phyloP scores from a whole-genome alignment of 805 yeast species.

The Phaffomyces antillensis region DNA sequence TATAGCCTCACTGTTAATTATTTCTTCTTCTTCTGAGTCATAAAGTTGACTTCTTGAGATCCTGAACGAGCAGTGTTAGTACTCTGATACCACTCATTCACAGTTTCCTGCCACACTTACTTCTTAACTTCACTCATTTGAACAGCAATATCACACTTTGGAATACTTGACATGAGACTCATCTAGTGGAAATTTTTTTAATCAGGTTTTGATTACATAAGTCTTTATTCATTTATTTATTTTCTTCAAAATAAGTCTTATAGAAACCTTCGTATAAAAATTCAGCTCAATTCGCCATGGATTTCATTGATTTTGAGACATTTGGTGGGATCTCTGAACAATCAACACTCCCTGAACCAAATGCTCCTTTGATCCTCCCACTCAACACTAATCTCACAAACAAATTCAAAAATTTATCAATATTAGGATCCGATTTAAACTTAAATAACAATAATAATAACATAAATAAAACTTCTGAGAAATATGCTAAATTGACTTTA shows the following conservation, averaged over 20 bases:
- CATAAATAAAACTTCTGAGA: conserved; percentile 29
- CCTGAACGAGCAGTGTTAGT: conserved; percentile 5
- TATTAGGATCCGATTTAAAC: conserved; percentile 12
- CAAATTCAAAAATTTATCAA: conserved; percentile 30
- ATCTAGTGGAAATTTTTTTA: background rate
- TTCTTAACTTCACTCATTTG: conserved; percentile 6
- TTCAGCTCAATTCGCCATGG: conserved; percentile 11
- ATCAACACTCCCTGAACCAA: conserved; percentile 27
- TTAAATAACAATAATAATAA: background rate
- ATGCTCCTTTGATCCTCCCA: conserved; percentile 33
- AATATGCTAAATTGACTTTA: conserved; percentile 43
- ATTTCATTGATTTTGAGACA: conserved; percentile 22
- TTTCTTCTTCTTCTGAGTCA: conserved; percentile 10
- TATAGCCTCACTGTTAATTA: conserved; percentile 6
- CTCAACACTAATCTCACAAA: conserved; percentile 28
- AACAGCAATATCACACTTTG: background rate
- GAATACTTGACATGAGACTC: background rate
- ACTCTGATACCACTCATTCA: background rate
- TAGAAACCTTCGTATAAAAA: too few species aligned
- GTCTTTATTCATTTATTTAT: too few species aligned
- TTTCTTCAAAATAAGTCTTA: too few species aligned
- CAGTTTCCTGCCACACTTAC: conserved; percentile 1
- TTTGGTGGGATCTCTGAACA: conserved; percentile 3
- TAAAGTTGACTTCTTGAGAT: conserved; percentile 19
- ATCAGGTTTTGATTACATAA: too few species aligned